Evolutionary conservation across 108 stramenopile genomes (phyloP).

Genomic region (Heterococcus sp.): DNA sequence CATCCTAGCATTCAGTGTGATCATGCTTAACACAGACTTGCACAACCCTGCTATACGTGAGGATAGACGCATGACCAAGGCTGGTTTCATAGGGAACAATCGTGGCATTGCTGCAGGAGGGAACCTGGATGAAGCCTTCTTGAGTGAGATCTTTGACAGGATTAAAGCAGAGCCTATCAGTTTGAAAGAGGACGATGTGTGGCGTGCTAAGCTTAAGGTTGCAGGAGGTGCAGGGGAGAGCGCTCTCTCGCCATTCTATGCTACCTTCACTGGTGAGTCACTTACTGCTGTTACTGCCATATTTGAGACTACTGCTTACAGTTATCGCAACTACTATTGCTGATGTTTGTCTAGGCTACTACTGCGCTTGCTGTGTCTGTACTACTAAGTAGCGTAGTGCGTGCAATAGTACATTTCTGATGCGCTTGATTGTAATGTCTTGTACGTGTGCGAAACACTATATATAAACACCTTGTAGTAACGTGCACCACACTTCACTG

Average conservation of each 20-base stretch:
- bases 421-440: too few relatives aligned
- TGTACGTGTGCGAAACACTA: not conserved
- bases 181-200: slow-evolving; percentile 86
- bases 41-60: slow-evolving; percentile 90
- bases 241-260: slow-evolving; percentile 66
- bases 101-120: slow-evolving; percentile 91
- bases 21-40: slow-evolving; percentile 97
- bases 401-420: too few relatives aligned
- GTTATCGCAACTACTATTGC: too few relatives aligned
- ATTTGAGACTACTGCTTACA: too few relatives aligned
- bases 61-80: slow-evolving; percentile 81
- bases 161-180: slow-evolving; percentile 90
- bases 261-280: not conserved
- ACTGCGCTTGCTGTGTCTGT: too few relatives aligned
- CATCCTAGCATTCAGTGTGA: slow-evolving; percentile 93
- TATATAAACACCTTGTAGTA: not conserved
- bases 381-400: too few relatives aligned
- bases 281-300: not conserved
- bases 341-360: too few relatives aligned
- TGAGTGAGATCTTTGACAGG: slow-evolving; percentile 82
- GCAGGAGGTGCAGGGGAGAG: slow-evolving; percentile 50
- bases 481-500: not conserved
- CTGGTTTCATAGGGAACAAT: slow-evolving; percentile 85
- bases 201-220: slow-evolving; percentile 5
- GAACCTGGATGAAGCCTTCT: slow-evolving; percentile 82